A percentile compares a stretch with the other conserved stretches of the same genome.
Evolutionary conservation across 2,329 filamentous ascomycete species (phyloP).

Genomic region (Lithohypha guttulata): DNA sequence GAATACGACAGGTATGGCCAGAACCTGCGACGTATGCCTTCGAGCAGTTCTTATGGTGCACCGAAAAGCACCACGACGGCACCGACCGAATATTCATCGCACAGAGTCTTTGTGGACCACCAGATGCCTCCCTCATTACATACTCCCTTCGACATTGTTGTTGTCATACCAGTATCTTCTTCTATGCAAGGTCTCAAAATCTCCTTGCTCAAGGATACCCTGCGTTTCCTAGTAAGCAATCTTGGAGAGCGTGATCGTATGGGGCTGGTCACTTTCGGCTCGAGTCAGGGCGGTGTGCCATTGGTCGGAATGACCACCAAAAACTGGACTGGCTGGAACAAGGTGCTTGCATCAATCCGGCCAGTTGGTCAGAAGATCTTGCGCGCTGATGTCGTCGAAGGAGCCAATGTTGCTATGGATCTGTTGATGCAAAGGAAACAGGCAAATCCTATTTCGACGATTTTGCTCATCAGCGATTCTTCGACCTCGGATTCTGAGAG

Average conservation of each 20-base stretch:
- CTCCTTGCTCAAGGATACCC: slow-evolving; percentile 77
- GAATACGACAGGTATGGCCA: slow-evolving; percentile 51
- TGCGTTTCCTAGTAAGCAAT: slow-evolving; percentile 82
- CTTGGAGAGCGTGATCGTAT: slow-evolving; percentile 90
- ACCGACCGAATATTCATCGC: slow-evolving; percentile 81
- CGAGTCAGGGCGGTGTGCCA: slow-evolving; percentile 81
- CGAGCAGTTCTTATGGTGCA: slow-evolving; percentile 71
- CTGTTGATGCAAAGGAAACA: slow-evolving; percentile 95
- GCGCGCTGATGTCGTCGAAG: slow-evolving; percentile 91
- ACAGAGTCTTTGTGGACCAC: slow-evolving; percentile 35
- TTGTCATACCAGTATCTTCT: slow-evolving; percentile 92
- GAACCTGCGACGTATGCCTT: slow-evolving; percentile 63
- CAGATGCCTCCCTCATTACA: slow-evolving; percentile 51
- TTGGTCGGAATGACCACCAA: slow-evolving; percentile 98
- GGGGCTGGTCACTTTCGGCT: slow-evolving; percentile 94
- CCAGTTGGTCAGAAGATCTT: slow-evolving; percentile 95
- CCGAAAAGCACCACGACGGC: slow-evolving; percentile 76
- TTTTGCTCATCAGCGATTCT: slow-evolving; percentile 93
- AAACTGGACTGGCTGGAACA: slow-evolving; percentile 82
- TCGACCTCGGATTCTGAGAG: slow-evolving; percentile 89
- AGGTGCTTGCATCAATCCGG: slow-evolving; percentile 74
- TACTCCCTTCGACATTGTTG: slow-evolving; percentile 87
- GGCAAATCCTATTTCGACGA: slow-evolving; percentile 88
- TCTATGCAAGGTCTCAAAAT: slow-evolving; percentile 99
- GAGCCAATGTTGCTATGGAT: slow-evolving; percentile 97